Percentiles rank a stretch among this genome's conserved stretches.
Conservation (phyloP, 1,284 basidiomycete species). For the Pulveroboletus sp. region DNA sequence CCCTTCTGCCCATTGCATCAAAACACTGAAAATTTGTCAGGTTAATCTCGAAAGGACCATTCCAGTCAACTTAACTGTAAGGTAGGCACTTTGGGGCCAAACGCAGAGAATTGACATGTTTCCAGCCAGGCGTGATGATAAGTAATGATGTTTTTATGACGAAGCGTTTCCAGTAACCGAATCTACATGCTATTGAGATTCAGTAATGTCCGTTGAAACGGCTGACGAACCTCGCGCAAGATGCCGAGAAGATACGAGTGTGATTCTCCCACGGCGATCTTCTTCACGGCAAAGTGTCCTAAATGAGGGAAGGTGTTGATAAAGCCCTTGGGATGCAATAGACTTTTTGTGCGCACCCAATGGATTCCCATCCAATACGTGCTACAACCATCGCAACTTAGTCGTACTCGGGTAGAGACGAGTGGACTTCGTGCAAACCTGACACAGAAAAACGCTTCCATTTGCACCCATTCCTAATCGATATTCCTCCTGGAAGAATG, state of each 20-base stretch:
- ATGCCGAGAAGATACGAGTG: conserved; percentile 82
- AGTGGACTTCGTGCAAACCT: conserved; percentile 49
- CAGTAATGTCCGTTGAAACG: neutral
- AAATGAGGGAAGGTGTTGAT: conserved; percentile 20
- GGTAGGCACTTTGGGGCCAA: conserved; percentile 82
- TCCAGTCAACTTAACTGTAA: conserved; percentile 56
- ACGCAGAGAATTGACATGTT: conserved; percentile 77
- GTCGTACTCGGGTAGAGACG: neutral
- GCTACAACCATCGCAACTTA: conserved; percentile 44
- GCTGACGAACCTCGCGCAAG: conserved; percentile 64
- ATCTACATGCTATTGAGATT: conserved; percentile 46
- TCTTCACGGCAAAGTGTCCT: conserved; percentile 92
- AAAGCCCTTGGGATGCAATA: neutral
- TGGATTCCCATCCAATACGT: conserved; percentile 77
- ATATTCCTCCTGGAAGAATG: conserved; percentile 87
- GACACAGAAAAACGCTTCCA: conserved; percentile 85
- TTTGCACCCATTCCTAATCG: conserved; percentile 91
- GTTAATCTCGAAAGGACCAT: neutral
- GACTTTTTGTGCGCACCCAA: conserved; percentile 48
- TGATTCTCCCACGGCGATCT: conserved; percentile 90
- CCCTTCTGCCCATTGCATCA: conserved; percentile 94
- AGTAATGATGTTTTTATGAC: conserved; percentile 90
- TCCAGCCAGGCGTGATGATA: conserved; percentile 98
- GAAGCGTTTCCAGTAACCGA: conserved; percentile 80
- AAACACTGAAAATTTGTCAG: conserved; percentile 51